phyloP scores from a whole-genome alignment of 2,329 filamentous ascomycete genomes.

The Torrubiellomyces zombiae region DNA sequence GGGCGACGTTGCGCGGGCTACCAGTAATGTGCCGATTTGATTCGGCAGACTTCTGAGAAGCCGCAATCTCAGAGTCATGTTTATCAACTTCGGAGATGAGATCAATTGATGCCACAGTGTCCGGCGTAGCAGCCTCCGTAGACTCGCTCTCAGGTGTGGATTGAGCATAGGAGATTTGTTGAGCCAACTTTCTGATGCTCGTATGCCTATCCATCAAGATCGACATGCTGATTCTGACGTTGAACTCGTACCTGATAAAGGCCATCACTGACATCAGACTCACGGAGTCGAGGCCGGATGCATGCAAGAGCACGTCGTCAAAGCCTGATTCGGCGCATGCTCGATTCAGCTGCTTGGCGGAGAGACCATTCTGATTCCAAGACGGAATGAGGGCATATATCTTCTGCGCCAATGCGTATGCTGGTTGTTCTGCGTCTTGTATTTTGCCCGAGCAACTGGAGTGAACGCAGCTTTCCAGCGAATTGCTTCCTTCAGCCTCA shows the following conservation, averaged over 20 bases:
- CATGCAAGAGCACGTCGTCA: constrained; percentile 1
- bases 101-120: constrained; percentile 1
- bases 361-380: neutral
- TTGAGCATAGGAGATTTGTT: neutral
- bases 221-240: constrained; percentile 1
- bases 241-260: constrained; percentile 2
- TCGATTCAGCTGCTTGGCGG: neutral
- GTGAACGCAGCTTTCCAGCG: too few species aligned
- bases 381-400: constrained; percentile 2
- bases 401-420: constrained; percentile 1
- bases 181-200: constrained; percentile 2
- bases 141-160: neutral
- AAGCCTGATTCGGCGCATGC: neutral
- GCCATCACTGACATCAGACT: constrained; percentile 4
- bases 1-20: neutral
- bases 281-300: constrained; percentile 3
- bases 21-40: neutral
- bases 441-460: too few species aligned
- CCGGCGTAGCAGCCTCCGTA: neutral
- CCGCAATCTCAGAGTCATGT: constrained; percentile 1
- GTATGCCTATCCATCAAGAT: constrained; percentile 2
- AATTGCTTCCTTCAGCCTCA: neutral
- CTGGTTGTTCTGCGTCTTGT: constrained; percentile 2
- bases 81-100: constrained; percentile 1
- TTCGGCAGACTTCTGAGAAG: neutral